Conservation (phyloP, 1,284 basidiomycete species). For the Puccinia coronata region DNA sequence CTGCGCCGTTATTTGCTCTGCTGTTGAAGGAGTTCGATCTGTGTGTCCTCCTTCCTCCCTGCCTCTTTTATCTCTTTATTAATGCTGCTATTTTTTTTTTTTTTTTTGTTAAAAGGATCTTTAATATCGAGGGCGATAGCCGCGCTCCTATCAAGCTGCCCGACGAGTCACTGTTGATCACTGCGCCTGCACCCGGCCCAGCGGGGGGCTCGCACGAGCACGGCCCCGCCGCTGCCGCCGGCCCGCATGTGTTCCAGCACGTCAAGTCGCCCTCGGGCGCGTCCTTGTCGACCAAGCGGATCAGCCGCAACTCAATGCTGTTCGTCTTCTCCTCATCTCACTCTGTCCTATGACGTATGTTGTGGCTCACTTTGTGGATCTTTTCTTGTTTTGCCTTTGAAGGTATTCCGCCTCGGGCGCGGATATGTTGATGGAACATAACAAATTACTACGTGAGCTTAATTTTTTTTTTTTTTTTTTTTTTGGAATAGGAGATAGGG, state of each 20-base stretch:
- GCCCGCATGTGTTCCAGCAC: neutral
- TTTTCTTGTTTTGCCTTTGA: neutral
- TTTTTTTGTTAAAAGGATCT: neutral
- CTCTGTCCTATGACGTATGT: too few species aligned
- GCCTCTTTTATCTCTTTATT: neutral
- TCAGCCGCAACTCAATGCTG: constrained; percentile 45
- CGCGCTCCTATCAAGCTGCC: constrained; percentile 38
- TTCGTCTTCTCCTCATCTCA: neutral
- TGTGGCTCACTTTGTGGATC: too few species aligned
- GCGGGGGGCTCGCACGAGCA: too few species aligned
- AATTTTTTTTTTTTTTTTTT: neutral
- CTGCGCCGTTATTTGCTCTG: constrained; percentile 64
- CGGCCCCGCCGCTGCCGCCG: too few species aligned
- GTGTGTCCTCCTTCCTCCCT: constrained; percentile 7
- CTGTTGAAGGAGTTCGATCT: constrained; percentile 37
- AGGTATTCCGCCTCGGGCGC: constrained; percentile 44
- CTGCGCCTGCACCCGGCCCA: too few species aligned
- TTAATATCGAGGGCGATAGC: constrained; percentile 44
- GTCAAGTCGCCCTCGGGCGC: neutral
- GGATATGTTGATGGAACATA: constrained; percentile 47
- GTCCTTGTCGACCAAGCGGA: constrained; percentile 2
- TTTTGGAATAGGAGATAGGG: too few species aligned
- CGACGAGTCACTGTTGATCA: neutral
- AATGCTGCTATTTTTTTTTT: neutral
- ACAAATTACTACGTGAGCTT: constrained; percentile 26